Percentiles rank a stretch among this genome's conserved stretches.
Evolutionary conservation across 1,284 basidiomycete species (phyloP).

Genomic region (Microbotryomycetes sp.): DNA sequence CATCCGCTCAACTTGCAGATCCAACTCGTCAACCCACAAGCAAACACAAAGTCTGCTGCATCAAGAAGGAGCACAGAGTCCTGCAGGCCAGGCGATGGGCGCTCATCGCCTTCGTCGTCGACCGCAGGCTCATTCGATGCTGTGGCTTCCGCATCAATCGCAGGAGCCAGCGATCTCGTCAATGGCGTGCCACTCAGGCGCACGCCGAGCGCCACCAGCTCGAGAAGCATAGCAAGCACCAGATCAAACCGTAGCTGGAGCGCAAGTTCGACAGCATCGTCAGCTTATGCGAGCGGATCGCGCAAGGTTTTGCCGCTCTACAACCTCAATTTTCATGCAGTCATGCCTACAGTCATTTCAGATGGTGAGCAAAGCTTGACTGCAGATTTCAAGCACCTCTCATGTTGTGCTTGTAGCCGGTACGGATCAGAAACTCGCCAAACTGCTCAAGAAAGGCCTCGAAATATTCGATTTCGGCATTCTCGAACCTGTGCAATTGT

Average conservation of each 20-base stretch:
- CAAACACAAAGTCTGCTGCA: not conserved
- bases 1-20: slow-evolving; percentile 90
- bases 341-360: slow-evolving; percentile 81
- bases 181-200: slow-evolving; percentile 3
- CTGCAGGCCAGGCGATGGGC: not conserved
- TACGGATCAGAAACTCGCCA: slow-evolving; percentile 89
- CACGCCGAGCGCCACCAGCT: not conserved
- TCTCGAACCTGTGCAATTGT: slow-evolving; percentile 53
- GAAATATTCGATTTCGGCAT: slow-evolving; percentile 42
- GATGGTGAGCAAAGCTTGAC: slow-evolving; percentile 47
- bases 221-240: not conserved
- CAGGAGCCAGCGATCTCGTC: slow-evolving; percentile 3
- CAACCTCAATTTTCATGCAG: slow-evolving; percentile 86
- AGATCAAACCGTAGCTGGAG: slow-evolving; percentile 9
- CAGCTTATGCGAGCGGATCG: slow-evolving; percentile 43
- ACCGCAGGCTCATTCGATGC: slow-evolving; percentile 10
- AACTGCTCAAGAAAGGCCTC: slow-evolving; percentile 68
- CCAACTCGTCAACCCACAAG: slow-evolving; percentile 59
- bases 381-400: not conserved
- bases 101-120: not conserved
- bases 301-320: slow-evolving; percentile 85
- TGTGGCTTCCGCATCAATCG: slow-evolving; percentile 28
- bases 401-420: slow-evolving; percentile 45
- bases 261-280: slow-evolving; percentile 15
- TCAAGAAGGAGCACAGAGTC: not conserved